Percentiles rank a stretch among this genome's conserved stretches.
phyloP scores from a whole-genome alignment of 306 rosid genomes.

The Mimosa pudica region DNA sequence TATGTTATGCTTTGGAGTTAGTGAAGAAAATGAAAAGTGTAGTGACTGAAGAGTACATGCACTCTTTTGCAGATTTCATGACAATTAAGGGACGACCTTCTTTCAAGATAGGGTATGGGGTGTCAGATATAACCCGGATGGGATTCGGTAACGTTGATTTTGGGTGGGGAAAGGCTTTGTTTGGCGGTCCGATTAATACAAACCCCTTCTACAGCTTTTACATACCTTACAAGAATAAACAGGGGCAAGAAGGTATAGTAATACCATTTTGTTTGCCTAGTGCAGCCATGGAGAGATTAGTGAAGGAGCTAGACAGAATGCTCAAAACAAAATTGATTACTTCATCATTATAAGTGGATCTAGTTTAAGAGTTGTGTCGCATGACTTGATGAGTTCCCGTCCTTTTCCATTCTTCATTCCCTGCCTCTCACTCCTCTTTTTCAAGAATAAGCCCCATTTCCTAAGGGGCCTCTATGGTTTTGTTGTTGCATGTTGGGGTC shows the following conservation, averaged over 20 bases:
- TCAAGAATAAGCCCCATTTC: no score
- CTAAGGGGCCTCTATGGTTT: no score
- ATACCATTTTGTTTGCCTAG: not conserved
- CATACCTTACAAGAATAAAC: not conserved
- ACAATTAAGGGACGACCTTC: not conserved
- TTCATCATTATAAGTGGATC: not conserved
- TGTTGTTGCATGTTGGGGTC: no score
- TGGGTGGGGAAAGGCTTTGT: constrained; percentile 6
- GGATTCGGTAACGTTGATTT: not conserved
- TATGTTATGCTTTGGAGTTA: not conserved
- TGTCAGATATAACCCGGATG: not conserved
- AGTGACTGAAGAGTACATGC: not conserved
- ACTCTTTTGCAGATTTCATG: not conserved
- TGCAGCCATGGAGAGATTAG: not conserved
- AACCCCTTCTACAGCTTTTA: not conserved
- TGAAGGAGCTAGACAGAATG: not conserved
- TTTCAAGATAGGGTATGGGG: not conserved
- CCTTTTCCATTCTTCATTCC: no score
- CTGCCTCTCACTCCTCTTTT: no score
- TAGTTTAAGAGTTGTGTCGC: not conserved
- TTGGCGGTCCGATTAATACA: not conserved
- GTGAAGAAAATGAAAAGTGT: not conserved
- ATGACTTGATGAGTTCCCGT: no score
- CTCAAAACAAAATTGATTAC: not conserved
- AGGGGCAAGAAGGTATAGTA: not conserved